phyloP scores from a whole-genome alignment of 345 rosid genomes.

The Pseudoturritis turrita region DNA sequence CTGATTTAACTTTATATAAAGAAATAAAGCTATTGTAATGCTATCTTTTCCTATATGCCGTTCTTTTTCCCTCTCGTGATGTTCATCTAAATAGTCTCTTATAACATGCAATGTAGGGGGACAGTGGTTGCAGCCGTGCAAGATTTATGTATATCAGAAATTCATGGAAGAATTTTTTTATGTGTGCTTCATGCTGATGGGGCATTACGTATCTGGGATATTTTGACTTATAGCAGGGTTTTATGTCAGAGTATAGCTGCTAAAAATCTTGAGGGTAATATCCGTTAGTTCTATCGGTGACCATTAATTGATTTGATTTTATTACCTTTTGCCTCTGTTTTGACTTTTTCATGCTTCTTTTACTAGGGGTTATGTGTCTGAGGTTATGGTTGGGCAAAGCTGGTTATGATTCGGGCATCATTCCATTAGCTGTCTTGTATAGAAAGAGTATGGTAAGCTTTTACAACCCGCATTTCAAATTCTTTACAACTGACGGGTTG shows the following conservation, averaged over 20 bases:
- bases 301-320: background rate
- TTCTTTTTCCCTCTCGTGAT: background rate
- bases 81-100: background rate
- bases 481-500: background rate
- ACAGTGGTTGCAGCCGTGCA: constrained; percentile 57
- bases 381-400: constrained; percentile 74
- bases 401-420: constrained; percentile 34
- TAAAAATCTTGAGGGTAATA: constrained; percentile 58
- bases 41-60: background rate
- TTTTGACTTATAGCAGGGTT: constrained; percentile 43
- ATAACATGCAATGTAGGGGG: constrained; percentile 48
- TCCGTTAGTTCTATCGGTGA: background rate
- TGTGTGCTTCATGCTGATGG: constrained; percentile 76
- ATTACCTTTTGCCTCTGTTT: background rate
- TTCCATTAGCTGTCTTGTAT: constrained; percentile 69
- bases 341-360: constrained; percentile 16
- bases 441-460: constrained; percentile 47
- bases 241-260: constrained; percentile 48
- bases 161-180: constrained; percentile 42
- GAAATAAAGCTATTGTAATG: background rate
- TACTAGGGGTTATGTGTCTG: constrained; percentile 49
- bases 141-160: constrained; percentile 53
- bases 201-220: constrained; percentile 71
- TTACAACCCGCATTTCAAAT: background rate
- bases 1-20: background rate